Conservation (phyloP, 2,329 filamentous ascomycete species). For the Aspergillus aculeatus region DNA sequence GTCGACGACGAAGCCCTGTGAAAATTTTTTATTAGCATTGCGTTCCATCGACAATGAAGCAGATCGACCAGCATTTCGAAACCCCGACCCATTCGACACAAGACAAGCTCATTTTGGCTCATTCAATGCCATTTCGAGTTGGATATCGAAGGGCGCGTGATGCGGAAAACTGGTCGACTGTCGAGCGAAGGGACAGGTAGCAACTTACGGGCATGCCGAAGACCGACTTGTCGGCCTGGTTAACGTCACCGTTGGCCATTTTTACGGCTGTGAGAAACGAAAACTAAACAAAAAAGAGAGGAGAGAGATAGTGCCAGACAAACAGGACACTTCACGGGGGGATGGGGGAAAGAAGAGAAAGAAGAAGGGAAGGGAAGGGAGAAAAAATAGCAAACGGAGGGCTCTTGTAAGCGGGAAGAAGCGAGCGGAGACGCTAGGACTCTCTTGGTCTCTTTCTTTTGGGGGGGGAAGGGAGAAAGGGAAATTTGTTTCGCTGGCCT, state of each 20-base stretch:
- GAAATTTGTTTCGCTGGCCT: conserved; percentile 15
- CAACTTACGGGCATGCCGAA: conserved; percentile 53
- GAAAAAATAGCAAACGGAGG: conserved; percentile 37
- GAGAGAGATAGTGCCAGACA: conserved; percentile 37
- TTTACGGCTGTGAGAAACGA: conserved; percentile 43
- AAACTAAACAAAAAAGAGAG: conserved; percentile 43
- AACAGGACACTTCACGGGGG: conserved; percentile 32
- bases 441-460: conserved; percentile 4
- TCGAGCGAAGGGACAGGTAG: conserved; percentile 11
- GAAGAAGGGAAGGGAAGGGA: conserved; percentile 38
- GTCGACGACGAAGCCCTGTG: conserved; percentile 89
- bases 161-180: conserved; percentile 11
- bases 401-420: conserved; percentile 40
- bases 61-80: conserved; percentile 7
- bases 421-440: conserved; percentile 34
- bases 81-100: background rate
- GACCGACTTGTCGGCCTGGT: conserved; percentile 54
- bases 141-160: conserved; percentile 10
- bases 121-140: background rate
- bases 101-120: background rate
- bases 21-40: conserved; percentile 33
- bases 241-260: conserved; percentile 50
- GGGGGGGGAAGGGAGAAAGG: background rate
- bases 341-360: conserved; percentile 44
- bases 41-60: conserved; percentile 1